phyloP scores from a whole-genome alignment of 805 yeast species.

The Metschnikowia reukaufii region DNA sequence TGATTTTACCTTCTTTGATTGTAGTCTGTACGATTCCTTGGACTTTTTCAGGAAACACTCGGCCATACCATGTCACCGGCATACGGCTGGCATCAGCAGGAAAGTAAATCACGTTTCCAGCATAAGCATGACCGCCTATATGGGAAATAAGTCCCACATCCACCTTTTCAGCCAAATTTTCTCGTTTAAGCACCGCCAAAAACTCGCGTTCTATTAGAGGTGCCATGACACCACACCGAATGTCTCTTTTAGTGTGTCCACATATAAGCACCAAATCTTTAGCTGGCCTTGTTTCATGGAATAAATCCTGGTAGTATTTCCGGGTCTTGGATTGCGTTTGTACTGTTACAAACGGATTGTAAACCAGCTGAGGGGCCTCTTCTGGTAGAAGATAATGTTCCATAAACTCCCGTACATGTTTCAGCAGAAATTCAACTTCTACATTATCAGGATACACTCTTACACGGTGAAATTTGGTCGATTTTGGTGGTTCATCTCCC shows the following conservation, averaged over 20 bases:
- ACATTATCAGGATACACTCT: slow-evolving; percentile 57
- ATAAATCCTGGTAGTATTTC: slow-evolving; percentile 3
- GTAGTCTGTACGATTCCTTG: slow-evolving; percentile 64
- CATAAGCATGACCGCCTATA: slow-evolving; percentile 84
- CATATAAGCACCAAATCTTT: slow-evolving; percentile 53
- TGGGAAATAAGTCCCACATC: slow-evolving; percentile 65
- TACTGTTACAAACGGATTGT: slow-evolving; percentile 27
- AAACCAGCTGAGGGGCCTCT: slow-evolving; percentile 19
- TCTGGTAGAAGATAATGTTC: slow-evolving; percentile 41
- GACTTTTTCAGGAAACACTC: slow-evolving; percentile 65
- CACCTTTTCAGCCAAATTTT: slow-evolving; percentile 28
- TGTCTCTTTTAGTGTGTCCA: slow-evolving; percentile 64
- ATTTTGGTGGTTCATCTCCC: not conserved
- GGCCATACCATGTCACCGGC: slow-evolving; percentile 66
- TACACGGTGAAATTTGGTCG: slow-evolving; percentile 25
- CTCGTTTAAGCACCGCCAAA: slow-evolving; percentile 34
- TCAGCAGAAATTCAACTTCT: slow-evolving; percentile 35
- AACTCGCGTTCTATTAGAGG: slow-evolving; percentile 58
- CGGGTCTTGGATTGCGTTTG: not conserved
- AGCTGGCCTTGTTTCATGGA: slow-evolving; percentile 6
- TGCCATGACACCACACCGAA: slow-evolving; percentile 67
- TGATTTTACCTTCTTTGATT: slow-evolving; percentile 46
- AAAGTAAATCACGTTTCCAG: slow-evolving; percentile 73
- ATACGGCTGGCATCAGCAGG: slow-evolving; percentile 37
- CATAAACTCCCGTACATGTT: slow-evolving; percentile 38